Conservation (phyloP, 176 grass and related monocot genomes). For the Avena sativa region DNA sequence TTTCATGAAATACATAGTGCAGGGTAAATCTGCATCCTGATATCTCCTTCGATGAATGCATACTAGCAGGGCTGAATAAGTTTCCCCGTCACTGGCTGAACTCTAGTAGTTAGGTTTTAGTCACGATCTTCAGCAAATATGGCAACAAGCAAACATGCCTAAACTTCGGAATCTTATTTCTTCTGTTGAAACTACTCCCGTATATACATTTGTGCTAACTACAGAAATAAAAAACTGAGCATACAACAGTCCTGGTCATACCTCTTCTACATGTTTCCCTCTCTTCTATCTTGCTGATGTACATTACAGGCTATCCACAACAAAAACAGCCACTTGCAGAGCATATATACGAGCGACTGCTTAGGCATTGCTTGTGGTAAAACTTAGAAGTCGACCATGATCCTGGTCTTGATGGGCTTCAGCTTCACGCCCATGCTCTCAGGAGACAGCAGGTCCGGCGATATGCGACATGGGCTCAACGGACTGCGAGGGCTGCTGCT, state of each 20-base stretch:
- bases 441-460: conserved; percentile 79
- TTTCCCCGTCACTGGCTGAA: too few relatives aligned
- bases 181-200: conserved; percentile 40
- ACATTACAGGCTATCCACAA: conserved; percentile 16
- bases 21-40: too few relatives aligned
- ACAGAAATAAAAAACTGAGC: conserved; percentile 40
- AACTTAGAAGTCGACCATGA: conserved; percentile 52
- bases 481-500: conserved; percentile 80
- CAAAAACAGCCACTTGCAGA: not conserved
- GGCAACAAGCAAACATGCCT: not conserved
- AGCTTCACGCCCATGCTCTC: conserved; percentile 94
- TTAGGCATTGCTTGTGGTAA: not conserved
- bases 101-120: too few relatives aligned
- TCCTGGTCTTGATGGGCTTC: conserved; percentile 84
- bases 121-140: not conserved
- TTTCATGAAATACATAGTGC: too few relatives aligned
- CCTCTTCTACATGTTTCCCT: not conserved
- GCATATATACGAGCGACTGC: not conserved
- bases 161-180: conserved; percentile 35
- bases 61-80: too few relatives aligned
- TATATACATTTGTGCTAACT: conserved; percentile 48
- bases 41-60: too few relatives aligned
- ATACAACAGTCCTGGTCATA: conserved; percentile 26
- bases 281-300: not conserved
- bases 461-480: conserved; percentile 72